Evolutionary conservation across 106 monocot genomes (phyloP), one percentile per base, ranked within the genome.

Genomic region (Dactylorhiza incarnata): DNA sequence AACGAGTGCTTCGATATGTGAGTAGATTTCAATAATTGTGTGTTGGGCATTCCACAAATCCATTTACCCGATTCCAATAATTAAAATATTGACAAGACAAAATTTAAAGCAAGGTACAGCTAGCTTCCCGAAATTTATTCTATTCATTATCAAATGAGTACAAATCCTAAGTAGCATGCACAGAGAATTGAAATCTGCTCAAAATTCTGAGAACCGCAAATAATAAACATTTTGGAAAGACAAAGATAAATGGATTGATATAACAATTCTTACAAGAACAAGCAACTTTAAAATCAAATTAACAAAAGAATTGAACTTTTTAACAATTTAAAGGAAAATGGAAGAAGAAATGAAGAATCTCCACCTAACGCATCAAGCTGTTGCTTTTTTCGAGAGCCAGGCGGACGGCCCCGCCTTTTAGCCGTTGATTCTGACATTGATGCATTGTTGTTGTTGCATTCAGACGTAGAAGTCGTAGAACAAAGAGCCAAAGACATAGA

Each of bases 331-430:
- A 49, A 49, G 5, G 15, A 73, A 47, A 73, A 22, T 22, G 25
- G 37, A 67, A 50, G 6, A 50, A 51, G 50, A 65, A 54, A 19
- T 65, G 65, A 45, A 54, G 24, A 68, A 46, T 13, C 44, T 26
- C 19, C 84, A 92, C 91, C 91, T 68, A 92, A 75, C 6, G 91
- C 86, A 75, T 86, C 86, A 61, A 86, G 82, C 16, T 92, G 91
- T 23, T 86, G 79, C 76, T 86, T 86, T 78, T 78, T 89, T 22
- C 91, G 82, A 10, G 91, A 92, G 15, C 91, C 91, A 0, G 61
- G 86, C 53, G 91, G 91, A 11, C 91, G 84, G 53, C 91, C 91
- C 45, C 84, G 77, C 16, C 69, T 62, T 79, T 92, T 92, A 29
- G 63, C 75, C 11, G 54, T 22, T 2, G 80, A 75, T 20, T 86